Conservation (phyloP, 371 early-diverging fungal species). For the Mucor racemosus region DNA sequence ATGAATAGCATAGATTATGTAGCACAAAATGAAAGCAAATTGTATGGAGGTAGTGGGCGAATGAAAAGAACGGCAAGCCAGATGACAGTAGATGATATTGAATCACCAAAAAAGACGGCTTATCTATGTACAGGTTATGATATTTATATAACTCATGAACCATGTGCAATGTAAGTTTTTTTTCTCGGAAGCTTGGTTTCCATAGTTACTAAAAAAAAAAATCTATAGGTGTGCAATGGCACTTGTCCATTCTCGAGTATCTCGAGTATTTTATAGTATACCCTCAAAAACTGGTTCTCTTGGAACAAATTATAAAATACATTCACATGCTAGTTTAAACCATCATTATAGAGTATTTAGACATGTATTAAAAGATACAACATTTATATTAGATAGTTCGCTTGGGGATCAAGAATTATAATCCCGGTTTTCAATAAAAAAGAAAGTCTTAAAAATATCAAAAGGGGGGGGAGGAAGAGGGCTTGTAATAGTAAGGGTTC, state of each 20-base stretch:
- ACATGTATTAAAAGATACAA: conserved; percentile 12
- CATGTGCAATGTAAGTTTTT: conserved; percentile 65
- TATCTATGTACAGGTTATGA: conserved; percentile 72
- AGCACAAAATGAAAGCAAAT: conserved; percentile 36
- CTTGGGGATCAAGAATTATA: conserved; percentile 27
- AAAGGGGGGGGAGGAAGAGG: not conserved
- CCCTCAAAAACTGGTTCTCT: conserved; percentile 68
- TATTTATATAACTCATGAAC: conserved; percentile 66
- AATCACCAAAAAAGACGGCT: conserved; percentile 24
- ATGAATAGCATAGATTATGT: conserved; percentile 63
- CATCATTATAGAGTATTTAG: conserved; percentile 65
- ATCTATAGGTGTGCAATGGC: conserved; percentile 76
- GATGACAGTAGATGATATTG: conserved; percentile 16
- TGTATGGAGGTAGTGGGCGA: conserved; percentile 23
- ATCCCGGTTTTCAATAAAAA: conserved; percentile 5
- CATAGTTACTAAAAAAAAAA: not conserved
- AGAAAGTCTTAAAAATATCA: not conserved
- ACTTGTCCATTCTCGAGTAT: conserved; percentile 77
- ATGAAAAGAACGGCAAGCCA: conserved; percentile 32
- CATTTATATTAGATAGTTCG: not conserved
- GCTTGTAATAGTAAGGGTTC: no score
- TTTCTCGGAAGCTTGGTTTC: not conserved
- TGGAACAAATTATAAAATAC: conserved; percentile 73
- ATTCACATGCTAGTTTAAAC: conserved; percentile 71
- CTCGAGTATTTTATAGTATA: conserved; percentile 72